Base-by-base conservation (phyloP, 306 rosid species). In the Pterocarpus santalinus region DNA sequence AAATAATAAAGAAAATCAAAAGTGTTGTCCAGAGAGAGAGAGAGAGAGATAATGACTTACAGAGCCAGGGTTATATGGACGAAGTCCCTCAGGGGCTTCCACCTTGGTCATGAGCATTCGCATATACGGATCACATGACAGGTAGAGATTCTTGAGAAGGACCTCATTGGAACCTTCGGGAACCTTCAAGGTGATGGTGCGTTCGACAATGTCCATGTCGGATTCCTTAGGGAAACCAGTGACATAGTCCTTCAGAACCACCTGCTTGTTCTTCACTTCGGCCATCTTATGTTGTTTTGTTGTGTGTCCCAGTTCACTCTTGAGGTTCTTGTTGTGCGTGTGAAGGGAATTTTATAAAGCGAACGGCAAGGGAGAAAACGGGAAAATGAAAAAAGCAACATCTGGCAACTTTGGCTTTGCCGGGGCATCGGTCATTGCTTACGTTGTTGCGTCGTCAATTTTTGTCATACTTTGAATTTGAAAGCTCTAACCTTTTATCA, bases 121-220 rank as follows among this genome's bases (percentile, higher is more conserved):
- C 83, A 83, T 77, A 69, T 33, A 83, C 1, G 86, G 86, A 33
- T 83, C 86, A 44, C 82, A 83, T 5, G 86, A 83, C 75, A 77
- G 63, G 75, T 77, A 83, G 0, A 82, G 73, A 70, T 76, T 82
- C 12, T 76, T 82, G 8, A 82, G 78, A 11, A 82, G 53, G 0
- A 82, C 74, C 22, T 52, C 69, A 39, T 41, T 53, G 69, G 86
- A 82, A 69, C 55, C 86, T 76, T 76, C 12, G 8, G 82, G 79
- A 77, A 82, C 61, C 12, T 82, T 76, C 13, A 76, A 52, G 5
- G 62, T 52, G 2, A 82, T 82, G 34, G 78, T 62, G 33, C 55
- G 46, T 2, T 82, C 86, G 12, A 76, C 69, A 22, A 82, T 51
- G 34, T 63, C 10, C 82, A 82, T 38, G 69, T 82, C 86, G 0